Conservation (phyloP, 768 basidiomycete genomes). For the Chalciporus pseudorubinellus region DNA sequence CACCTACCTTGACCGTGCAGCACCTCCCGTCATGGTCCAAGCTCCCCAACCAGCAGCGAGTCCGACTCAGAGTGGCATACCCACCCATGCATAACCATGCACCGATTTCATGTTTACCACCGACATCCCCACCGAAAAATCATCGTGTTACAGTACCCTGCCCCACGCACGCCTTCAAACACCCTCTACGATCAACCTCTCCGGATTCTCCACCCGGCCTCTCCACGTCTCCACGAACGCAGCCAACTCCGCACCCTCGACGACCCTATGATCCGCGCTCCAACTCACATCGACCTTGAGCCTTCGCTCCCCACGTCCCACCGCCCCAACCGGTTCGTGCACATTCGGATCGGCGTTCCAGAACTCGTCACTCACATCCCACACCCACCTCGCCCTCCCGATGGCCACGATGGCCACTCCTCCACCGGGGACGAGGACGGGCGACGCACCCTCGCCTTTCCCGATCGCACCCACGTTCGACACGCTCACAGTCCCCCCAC, state of each 20-base stretch:
- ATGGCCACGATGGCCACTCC: conserved; percentile 85
- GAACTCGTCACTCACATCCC: conserved; percentile 56
- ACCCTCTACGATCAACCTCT: conserved; percentile 57
- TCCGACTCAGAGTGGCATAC: too few species aligned
- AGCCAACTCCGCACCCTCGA: conserved; percentile 87
- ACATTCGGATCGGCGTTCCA: conserved; percentile 13
- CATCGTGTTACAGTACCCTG: too few species aligned
- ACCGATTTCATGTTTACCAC: too few species aligned
- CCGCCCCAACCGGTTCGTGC: too few species aligned
- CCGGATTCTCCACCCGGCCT: conserved; percentile 72
- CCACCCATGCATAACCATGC: too few species aligned
- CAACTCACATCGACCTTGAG: conserved; percentile 69
- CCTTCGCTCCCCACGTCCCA: conserved; percentile 43
- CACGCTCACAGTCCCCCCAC: conserved; percentile 77
- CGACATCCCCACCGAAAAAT: too few species aligned
- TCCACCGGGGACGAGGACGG: conserved; percentile 77
- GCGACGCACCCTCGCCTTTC: conserved; percentile 63
- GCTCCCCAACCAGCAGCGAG: too few species aligned
- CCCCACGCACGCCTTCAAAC: conserved; percentile 24
- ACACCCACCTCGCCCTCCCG: conserved; percentile 74
- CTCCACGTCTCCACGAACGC: conserved; percentile 89
- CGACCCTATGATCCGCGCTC: conserved; percentile 84
- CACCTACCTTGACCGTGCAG: too few species aligned
- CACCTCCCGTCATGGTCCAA: too few species aligned
- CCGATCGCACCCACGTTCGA: conserved; percentile 85